Evolutionary conservation across 2,329 filamentous ascomycete genomes (phyloP).

Genomic region (Trichophyton benhamiae): DNA sequence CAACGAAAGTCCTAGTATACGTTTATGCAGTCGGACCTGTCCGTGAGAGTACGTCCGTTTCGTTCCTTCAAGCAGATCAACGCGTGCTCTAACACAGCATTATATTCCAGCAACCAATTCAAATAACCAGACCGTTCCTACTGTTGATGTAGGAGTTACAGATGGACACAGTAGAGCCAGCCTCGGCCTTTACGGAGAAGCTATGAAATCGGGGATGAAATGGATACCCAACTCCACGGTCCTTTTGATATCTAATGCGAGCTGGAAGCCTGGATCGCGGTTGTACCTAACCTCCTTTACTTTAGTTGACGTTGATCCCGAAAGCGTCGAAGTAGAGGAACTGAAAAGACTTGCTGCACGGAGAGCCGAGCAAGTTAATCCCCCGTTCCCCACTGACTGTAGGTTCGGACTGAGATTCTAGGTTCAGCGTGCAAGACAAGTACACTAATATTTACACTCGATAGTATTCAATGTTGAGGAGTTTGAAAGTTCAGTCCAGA

Average conservation of each 20-base stretch:
- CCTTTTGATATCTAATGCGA: conserved; percentile 31
- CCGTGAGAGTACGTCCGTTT: conserved; percentile 29
- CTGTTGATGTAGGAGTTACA: conserved; percentile 35
- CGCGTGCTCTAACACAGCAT: neutral
- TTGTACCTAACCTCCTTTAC: conserved; percentile 32
- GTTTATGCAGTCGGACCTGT: conserved; percentile 39
- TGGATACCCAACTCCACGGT: conserved; percentile 32
- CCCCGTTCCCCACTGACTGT: conserved; percentile 28
- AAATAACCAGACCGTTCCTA: conserved; percentile 20
- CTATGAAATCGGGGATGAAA: conserved; percentile 24
- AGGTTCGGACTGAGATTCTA: conserved; percentile 6
- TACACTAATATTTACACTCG: neutral
- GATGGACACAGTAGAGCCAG: conserved; percentile 39
- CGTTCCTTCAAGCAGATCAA: neutral
- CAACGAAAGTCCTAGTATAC: conserved; percentile 37
- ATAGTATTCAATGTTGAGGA: conserved; percentile 12
- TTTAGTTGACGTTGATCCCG: conserved; percentile 37
- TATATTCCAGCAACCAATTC: neutral
- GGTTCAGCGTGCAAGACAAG: too few relatives aligned
- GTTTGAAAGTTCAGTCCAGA: conserved; percentile 6
- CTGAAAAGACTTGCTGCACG: conserved; percentile 33
- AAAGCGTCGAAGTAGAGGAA: conserved; percentile 34
- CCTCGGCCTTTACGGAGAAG: conserved; percentile 35
- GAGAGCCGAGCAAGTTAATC: conserved; percentile 36
- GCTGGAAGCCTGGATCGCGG: conserved; percentile 25